Conservation (phyloP, 768 basidiomycete genomes). For the Mrakia gelida region DNA sequence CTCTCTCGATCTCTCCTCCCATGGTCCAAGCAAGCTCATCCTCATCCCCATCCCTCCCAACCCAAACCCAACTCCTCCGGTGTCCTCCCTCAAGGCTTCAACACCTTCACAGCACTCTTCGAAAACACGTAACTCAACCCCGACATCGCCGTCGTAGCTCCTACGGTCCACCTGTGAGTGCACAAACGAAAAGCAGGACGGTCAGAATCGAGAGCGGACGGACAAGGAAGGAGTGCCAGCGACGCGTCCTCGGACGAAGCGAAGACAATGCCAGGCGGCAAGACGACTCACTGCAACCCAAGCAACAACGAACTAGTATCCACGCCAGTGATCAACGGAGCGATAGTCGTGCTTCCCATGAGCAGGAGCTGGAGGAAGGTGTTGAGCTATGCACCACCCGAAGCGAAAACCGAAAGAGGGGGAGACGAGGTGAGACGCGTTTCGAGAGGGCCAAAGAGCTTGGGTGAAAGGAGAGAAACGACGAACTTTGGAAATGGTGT, state of each 20-base stretch:
- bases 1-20: too few relatives aligned
- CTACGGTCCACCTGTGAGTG: constrained; percentile 68
- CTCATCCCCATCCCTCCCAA: not conserved
- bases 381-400: too few relatives aligned
- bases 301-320: not conserved
- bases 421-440: not conserved
- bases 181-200: not conserved
- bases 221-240: not conserved
- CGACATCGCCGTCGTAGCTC: constrained; percentile 85
- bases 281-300: not conserved
- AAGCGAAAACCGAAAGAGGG: constrained; percentile 1
- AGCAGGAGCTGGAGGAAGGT: constrained; percentile 84
- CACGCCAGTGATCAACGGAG: constrained; percentile 56
- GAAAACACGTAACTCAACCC: constrained; percentile 53
- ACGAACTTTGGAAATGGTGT: constrained; percentile 81
- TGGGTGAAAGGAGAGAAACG: not conserved
- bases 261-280: not conserved
- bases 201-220: not conserved
- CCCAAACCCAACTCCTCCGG: too few relatives aligned
- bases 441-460: not conserved
- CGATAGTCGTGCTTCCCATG: constrained; percentile 83
- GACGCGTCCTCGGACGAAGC: not conserved
- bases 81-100: not conserved
- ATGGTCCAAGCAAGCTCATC: not conserved
- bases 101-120: constrained; percentile 38